A percentile compares a stretch with the other conserved stretches of the same genome.
phyloP scores from a whole-genome alignment of 345 rosid species.

The Laguncularia racemosa region DNA sequence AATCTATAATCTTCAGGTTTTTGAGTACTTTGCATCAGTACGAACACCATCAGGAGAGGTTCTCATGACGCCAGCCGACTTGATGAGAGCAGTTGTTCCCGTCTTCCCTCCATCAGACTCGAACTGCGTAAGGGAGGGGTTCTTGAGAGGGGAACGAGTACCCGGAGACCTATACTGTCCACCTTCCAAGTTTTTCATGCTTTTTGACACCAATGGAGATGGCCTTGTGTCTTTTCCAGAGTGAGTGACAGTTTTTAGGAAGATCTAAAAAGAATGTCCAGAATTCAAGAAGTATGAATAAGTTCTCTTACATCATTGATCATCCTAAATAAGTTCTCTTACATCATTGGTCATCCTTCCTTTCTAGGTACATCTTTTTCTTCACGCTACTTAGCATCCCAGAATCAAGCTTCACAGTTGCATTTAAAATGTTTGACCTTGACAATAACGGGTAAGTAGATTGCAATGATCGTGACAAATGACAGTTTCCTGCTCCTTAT shows the following conservation, averaged over 20 bases:
- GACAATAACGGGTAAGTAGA: constrained; percentile 44
- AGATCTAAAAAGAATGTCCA: not conserved
- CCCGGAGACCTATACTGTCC: constrained; percentile 47
- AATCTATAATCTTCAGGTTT: constrained; percentile 24
- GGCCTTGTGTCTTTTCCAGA: constrained; percentile 63
- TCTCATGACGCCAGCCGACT: constrained; percentile 53
- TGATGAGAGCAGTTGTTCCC: constrained; percentile 71
- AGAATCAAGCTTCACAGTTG: constrained; percentile 55
- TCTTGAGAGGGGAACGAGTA: constrained; percentile 32
- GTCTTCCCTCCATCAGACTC: constrained; percentile 74
- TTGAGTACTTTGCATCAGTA: constrained; percentile 54
- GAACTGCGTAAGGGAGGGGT: constrained; percentile 43
- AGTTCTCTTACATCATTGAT: not conserved
- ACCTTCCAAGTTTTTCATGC: constrained; percentile 63
- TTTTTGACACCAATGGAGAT: constrained; percentile 52
- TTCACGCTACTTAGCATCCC: constrained; percentile 63
- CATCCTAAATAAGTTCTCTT: not conserved
- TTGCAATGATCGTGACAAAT: not conserved
- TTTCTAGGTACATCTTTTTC: constrained; percentile 54
- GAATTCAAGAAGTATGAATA: not conserved
- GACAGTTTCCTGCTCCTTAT: not conserved
- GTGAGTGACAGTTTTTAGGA: constrained; percentile 21
- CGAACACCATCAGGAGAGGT: constrained; percentile 35
- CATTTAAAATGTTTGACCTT: constrained; percentile 63
- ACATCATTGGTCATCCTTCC: not conserved